These are phyloP conservation scores for Fraxinus xanthoxyloides DNA, from an alignment of 305 asterid species.

Conservation along the genomic window DNA sequence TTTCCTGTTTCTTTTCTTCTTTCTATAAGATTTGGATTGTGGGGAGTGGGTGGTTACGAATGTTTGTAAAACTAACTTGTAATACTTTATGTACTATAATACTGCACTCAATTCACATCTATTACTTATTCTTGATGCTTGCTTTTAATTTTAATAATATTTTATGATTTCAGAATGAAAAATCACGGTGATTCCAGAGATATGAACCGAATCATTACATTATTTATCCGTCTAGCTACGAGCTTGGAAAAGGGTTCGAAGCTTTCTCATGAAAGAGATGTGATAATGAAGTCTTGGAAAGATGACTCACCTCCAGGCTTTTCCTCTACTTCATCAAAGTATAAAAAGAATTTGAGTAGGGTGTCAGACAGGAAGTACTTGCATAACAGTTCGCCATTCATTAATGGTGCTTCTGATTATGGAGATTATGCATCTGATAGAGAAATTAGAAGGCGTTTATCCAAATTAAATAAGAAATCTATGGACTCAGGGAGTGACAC, in stretches of 20 bases:
- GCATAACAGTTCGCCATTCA: constrained; percentile 52
- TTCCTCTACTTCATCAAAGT: constrained; percentile 60
- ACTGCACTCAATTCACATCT: not conserved
- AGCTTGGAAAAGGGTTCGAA: constrained; percentile 75
- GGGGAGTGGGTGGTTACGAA: not conserved
- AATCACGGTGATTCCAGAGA: constrained; percentile 61
- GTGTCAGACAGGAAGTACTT: constrained; percentile 60
- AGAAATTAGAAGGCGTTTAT: constrained; percentile 80
- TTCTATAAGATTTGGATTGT: not conserved
- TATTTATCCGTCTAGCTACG: constrained; percentile 78
- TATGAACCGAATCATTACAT: constrained; percentile 60
- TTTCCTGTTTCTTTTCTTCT: not conserved
- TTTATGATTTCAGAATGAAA: constrained; percentile 52
- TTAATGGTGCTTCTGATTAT: constrained; percentile 57
- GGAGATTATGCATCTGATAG: constrained; percentile 88
- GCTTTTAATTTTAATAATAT: constrained; percentile 3
- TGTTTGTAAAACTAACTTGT: not conserved
- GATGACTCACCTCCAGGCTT: constrained; percentile 85
- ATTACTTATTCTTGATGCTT: not conserved
- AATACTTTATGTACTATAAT: not conserved
- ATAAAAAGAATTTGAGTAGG: constrained; percentile 59
- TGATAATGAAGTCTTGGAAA: constrained; percentile 54
- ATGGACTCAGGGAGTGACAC: constrained; percentile 86
- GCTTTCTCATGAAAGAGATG: constrained; percentile 51
- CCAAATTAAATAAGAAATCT: constrained; percentile 75